Percentiles rank a stretch among this genome's conserved stretches.
Evolutionary conservation across 495 filamentous ascomycete genomes (phyloP).

Genomic region (Aspergillus mulundensis): DNA sequence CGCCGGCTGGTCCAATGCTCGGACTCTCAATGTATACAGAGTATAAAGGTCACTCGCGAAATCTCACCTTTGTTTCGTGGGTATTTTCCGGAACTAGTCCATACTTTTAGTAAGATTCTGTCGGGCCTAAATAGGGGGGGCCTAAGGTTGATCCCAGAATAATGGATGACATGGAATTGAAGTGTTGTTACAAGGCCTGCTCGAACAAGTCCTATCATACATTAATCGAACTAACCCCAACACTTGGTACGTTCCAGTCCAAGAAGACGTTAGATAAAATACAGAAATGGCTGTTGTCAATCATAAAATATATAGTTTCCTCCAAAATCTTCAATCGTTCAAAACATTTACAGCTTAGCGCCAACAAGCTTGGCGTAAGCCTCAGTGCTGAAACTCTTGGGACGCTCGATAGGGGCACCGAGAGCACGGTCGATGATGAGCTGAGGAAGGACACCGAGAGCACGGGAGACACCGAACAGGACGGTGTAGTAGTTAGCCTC

Average conservation of each 20-base stretch:
- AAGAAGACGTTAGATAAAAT: constrained; percentile 26
- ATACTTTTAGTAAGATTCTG: too few species aligned
- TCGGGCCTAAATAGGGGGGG: not conserved
- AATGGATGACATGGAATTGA: constrained; percentile 24
- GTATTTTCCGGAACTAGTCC: too few species aligned
- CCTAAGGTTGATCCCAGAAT: not conserved
- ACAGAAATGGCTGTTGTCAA: constrained; percentile 18
- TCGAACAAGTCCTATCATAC: constrained; percentile 50
- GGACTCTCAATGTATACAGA: too few species aligned
- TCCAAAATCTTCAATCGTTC: constrained; percentile 13
- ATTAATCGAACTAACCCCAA: constrained; percentile 37
- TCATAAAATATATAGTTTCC: constrained; percentile 13
- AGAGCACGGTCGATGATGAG: constrained; percentile 99
- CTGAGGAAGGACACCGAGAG: constrained; percentile 96
- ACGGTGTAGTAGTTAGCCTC: constrained; percentile 99
- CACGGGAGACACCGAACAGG: constrained; percentile 96
- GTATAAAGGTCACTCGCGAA: too few species aligned
- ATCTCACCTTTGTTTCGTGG: too few species aligned
- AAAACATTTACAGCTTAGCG: constrained; percentile 70
- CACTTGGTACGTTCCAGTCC: constrained; percentile 33
- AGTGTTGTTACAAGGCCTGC: constrained; percentile 47
- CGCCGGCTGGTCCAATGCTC: too few species aligned
- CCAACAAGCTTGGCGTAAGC: constrained; percentile 93
- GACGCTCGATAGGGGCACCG: constrained; percentile 64
- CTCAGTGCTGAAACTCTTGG: constrained; percentile 96